Base-by-base conservation (phyloP, 2,329 filamentous ascomycete genomes). In the Alternaria metachromatica region DNA sequence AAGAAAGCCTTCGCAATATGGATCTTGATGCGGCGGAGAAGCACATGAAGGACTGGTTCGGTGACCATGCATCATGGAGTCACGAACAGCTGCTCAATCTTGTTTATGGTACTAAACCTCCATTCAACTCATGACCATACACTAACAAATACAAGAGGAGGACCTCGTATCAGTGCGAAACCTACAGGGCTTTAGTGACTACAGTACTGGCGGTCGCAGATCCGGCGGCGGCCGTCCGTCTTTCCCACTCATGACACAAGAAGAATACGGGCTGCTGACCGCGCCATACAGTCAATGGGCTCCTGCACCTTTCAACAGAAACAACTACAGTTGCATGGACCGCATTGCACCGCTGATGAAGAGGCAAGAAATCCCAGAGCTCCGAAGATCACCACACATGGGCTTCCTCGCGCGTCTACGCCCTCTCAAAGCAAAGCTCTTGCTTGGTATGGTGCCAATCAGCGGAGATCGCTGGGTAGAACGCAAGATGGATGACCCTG, bases 371-470 rank as follows among this genome's bases (percentile, higher is more conserved):
- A 15, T 51, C 28, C 30, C 20, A 33, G 49, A 51, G 6, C 49
- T 51, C 49, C 5, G 15, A 23, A n/a, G 18, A 20, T 13, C 6
- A 10, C 49, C 49, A 23, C 49, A 51, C 26, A 23, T 37, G 12
- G 49, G 49, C 28, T 58, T 66, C 13, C 43, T 50, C 26, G 65
- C 67, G 13, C 60, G 65, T 6, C 25, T 72, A 23, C 58, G 56
- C 3, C 51, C 65, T 4, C 44, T 73, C 26, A 65, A 60, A 46
- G 58, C 59, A 26, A 69, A 65, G 50, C 10, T 73, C 4, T 62
- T 61, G 61, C 60, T 63, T 10, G 68, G 71, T 6, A 68, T 68
- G 66, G 66, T 65, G 8, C 69, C 71, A 1, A 59, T 73, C 23
- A 67, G 54, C 11, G 58, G 57, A 33, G 62, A 66, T 18, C 65